These are phyloP conservation scores for Amanita pseudoporphyria DNA, from an alignment of 768 basidiomycete species.

Conservation along the genomic window DNA sequence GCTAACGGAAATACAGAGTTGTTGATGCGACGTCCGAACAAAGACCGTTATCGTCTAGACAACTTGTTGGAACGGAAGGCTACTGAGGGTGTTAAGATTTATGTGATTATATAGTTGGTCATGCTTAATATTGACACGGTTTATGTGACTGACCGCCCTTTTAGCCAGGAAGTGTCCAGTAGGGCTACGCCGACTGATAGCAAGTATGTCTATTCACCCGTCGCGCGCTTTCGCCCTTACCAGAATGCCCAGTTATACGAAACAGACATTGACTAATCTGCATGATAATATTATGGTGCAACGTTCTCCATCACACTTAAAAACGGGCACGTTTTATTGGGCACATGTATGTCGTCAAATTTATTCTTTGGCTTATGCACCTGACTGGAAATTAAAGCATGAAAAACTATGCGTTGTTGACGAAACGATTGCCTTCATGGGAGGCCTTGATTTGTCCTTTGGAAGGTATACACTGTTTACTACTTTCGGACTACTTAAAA, in stretches of 20 bases:
- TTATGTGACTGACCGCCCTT: slow-evolving; percentile 8
- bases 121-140: neutral
- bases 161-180: slow-evolving; percentile 90
- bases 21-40: slow-evolving; percentile 74
- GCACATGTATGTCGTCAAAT: slow-evolving; percentile 63
- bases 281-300: slow-evolving; percentile 96
- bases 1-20: slow-evolving; percentile 39
- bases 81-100: slow-evolving; percentile 91
- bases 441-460: slow-evolving; percentile 91
- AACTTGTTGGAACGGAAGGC: slow-evolving; percentile 82
- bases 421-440: slow-evolving; percentile 96
- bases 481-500: neutral
- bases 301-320: slow-evolving; percentile 94
- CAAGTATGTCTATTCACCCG: slow-evolving; percentile 43
- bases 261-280: slow-evolving; percentile 65
- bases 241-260: slow-evolving; percentile 58
- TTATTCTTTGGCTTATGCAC: neutral
- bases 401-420: slow-evolving; percentile 98
- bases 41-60: slow-evolving; percentile 83
- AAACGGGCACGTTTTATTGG: slow-evolving; percentile 98
- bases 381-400: slow-evolving; percentile 42
- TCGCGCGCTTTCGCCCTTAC: neutral
- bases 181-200: slow-evolving; percentile 91
- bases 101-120: slow-evolving; percentile 85
- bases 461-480: slow-evolving; percentile 45